phyloP scores from a whole-genome alignment of 352 stramenopile genomes.

The Phytopythium mirpurense region DNA sequence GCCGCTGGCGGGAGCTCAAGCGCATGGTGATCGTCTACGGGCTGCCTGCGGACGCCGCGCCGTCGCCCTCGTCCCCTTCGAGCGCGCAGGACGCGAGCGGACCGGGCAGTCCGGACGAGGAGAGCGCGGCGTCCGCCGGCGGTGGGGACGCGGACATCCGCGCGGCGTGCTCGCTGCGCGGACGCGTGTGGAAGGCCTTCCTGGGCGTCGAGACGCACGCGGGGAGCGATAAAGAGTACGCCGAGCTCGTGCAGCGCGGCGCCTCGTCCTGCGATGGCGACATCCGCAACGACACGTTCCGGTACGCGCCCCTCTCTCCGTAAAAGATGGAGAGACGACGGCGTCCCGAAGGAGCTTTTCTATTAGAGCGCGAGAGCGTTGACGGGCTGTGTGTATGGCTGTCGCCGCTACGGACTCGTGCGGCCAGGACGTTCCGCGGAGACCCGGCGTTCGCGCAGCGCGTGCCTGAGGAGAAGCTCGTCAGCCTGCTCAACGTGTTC shows the following conservation, averaged over 20 bases:
- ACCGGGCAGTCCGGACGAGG: neutral
- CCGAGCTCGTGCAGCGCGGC: conserved; percentile 58
- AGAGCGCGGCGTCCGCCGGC: neutral
- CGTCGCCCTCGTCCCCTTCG: neutral
- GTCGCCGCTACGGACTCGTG: too few species aligned
- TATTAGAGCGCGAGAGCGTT: too few species aligned
- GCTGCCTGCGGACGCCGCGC: conserved; percentile 24
- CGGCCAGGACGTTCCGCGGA: conserved; percentile 76
- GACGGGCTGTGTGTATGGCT: too few species aligned
- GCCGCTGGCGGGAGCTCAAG: conserved; percentile 78
- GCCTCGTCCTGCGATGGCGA: conserved; percentile 80
- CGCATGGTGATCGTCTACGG: conserved; percentile 79
- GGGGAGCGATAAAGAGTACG: conserved; percentile 51
- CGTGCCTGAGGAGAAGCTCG: conserved; percentile 89
- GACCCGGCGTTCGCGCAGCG: conserved; percentile 84
- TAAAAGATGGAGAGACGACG: too few species aligned
- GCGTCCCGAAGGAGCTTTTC: too few species aligned
- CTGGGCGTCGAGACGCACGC: conserved; percentile 69
- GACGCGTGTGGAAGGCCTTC: conserved; percentile 87
- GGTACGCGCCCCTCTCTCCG: conserved; percentile 12
- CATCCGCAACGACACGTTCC: conserved; percentile 91
- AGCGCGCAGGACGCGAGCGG: conserved; percentile 7
- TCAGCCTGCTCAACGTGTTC: conserved; percentile 89
- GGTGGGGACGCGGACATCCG: neutral
- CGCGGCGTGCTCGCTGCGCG: conserved; percentile 57